Percentiles rank a stretch among this genome's conserved stretches.
phyloP scores from a whole-genome alignment of 2,329 filamentous ascomycete genomes.

The Cercospora brassicicola region DNA sequence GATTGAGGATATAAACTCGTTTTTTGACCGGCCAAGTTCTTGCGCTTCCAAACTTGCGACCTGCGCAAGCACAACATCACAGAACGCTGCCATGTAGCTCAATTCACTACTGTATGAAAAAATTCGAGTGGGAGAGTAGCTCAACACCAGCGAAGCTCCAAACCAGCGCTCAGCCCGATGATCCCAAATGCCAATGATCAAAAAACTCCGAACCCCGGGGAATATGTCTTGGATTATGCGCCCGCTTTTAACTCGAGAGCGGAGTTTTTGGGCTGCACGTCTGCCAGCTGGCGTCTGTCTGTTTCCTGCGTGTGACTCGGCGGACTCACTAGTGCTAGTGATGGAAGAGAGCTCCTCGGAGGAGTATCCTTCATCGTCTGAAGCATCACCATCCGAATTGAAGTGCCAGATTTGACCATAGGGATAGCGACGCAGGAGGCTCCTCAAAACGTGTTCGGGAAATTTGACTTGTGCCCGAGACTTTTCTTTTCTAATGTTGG shows the following conservation, averaged over 20 bases:
- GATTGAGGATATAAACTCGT: not conserved
- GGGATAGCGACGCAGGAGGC: not conserved
- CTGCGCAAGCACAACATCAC: conserved; percentile 45
- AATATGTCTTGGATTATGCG: conserved; percentile 1
- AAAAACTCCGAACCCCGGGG: conserved; percentile 16
- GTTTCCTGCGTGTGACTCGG: not conserved
- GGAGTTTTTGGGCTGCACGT: not conserved
- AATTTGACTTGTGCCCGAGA: not conserved
- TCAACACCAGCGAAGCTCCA: conserved; percentile 42
- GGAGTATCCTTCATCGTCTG: not conserved
- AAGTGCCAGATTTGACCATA: not conserved
- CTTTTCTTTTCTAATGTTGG: not conserved
- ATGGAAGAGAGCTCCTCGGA: not conserved
- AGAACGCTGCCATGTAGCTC: conserved; percentile 42
- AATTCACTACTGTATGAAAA: conserved; percentile 43
- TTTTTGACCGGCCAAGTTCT: conserved; percentile 49
- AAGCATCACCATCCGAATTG: not conserved
- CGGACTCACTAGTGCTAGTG: not conserved
- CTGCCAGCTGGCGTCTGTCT: not conserved
- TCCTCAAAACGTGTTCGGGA: not conserved
- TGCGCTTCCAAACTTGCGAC: conserved; percentile 42
- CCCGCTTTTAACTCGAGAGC: not conserved
- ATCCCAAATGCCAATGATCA: conserved; percentile 20
- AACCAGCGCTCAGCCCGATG: conserved; percentile 27
- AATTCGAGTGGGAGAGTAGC: conserved; percentile 46